These are phyloP conservation scores for Rhinocladiella mackenziei DNA, from an alignment of 2,329 filamentous ascomycete species.

Conservation along the genomic window DNA sequence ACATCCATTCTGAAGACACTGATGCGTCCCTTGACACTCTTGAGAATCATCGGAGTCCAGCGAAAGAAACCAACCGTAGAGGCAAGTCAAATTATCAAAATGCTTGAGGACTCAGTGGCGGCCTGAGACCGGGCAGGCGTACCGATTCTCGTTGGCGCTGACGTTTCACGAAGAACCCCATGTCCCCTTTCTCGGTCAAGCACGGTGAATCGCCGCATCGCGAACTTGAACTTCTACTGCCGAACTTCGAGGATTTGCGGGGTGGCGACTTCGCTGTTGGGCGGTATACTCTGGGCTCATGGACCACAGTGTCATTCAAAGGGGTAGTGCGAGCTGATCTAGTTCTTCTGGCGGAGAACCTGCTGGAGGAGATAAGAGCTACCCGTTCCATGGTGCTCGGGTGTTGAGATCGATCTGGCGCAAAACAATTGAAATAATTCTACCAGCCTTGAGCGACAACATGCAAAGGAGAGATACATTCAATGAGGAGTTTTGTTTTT, in stretches of 20 bases:
- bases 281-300: conserved; percentile 24
- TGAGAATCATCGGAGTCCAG: not conserved
- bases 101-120: conserved; percentile 5
- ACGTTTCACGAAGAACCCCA: conserved; percentile 14
- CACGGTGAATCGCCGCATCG: conserved; percentile 23
- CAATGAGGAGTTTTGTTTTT: no score
- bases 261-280: conserved; percentile 26
- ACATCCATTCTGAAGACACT: not conserved
- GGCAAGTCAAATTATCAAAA: conserved; percentile 2
- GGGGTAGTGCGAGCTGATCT: conserved; percentile 8
- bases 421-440: no score
- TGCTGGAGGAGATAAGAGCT: conserved; percentile 4
- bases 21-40: not conserved
- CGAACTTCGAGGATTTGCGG: conserved; percentile 23
- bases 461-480: no score
- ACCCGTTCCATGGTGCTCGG: conserved; percentile 11
- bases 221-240: conserved; percentile 26
- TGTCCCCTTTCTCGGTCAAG: not conserved
- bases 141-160: conserved; percentile 30
- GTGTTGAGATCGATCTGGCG: conserved; percentile 3
- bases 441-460: no score
- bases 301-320: conserved; percentile 28
- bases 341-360: conserved; percentile 4
- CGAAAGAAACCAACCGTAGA: not conserved
- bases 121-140: conserved; percentile 22